Base-by-base conservation (phyloP, 176 grass and related monocot genomes). In the Saccharum officinarum region DNA sequence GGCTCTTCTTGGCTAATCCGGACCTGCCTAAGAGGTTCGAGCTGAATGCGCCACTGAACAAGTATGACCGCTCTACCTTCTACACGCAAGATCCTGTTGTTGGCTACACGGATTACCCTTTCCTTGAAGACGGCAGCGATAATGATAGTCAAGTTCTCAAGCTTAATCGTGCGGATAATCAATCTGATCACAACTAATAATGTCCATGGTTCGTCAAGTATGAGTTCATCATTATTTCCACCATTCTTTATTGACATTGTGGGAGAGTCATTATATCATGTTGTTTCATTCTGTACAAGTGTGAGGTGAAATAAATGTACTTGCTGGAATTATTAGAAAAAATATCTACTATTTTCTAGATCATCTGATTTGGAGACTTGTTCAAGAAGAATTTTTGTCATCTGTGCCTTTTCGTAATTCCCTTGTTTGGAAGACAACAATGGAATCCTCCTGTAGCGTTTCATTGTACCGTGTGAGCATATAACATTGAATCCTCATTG, bases 51-150 rank as follows among this genome's bases (percentile, higher is more conserved):
- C 39, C 40, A 0, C 6, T 80, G 8, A 86, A 86, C 41, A 72
- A 63, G 6, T 85, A 78, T 13, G 36, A 85, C 0, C 23, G 83
- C 1, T 20, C 47, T 1, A 85, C 64, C 0, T 85, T 85, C 71
- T 89, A 85, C 52, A 81, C 71, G 0, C 77, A 85, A 0, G 82
- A 89, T 10, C 70, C 69, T 0, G 2, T 85, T 0, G 15, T 85
- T 41, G 87, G 87, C 0, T 89, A 89, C n/a, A 89, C 77, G 1
- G 82, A 89, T 10, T 85, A 89, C 7, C 87, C 87, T 2, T 76
- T 67, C 6, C 87, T 80, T 13, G 3, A 47, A 47, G 45, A 47
- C 4, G 44, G 13, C 14, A 15, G 3, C 13, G 14, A 15, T 15
- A 47, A 47, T 15, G 45, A 47, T 47, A 15, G 45, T 47, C 13